These are phyloP conservation scores for Beauveria caledonica DNA, from an alignment of 2,329 filamentous ascomycete genomes.

Conservation along the genomic window DNA sequence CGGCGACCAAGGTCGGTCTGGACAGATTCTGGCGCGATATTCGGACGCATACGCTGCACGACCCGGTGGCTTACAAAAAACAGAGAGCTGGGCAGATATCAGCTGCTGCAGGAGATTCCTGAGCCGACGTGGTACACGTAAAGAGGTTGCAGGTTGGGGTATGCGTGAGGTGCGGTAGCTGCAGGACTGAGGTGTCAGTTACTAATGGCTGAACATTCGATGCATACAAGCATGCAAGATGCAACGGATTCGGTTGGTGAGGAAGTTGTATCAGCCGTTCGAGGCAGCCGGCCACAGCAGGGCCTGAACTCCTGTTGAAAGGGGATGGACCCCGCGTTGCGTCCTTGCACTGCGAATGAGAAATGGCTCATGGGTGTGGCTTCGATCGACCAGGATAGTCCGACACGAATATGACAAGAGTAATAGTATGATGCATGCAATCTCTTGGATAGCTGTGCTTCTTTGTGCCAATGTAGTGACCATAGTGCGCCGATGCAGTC, in stretches of 20 bases:
- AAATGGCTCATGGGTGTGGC: too few relatives aligned
- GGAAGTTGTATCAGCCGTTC: too few relatives aligned
- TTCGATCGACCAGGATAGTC: not conserved
- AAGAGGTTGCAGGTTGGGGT: not conserved
- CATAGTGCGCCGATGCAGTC: not conserved
- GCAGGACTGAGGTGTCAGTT: not conserved
- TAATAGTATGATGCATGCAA: not conserved
- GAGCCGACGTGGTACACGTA: constrained; percentile 55
- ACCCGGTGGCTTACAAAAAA: constrained; percentile 63
- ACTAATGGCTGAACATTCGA: not conserved
- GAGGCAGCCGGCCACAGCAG: too few relatives aligned
- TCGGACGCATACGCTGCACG: constrained; percentile 57
- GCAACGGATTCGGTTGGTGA: too few relatives aligned
- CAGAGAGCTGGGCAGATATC: constrained; percentile 49
- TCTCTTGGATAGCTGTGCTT: not conserved
- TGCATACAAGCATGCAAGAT: not conserved
- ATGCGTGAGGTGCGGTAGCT: too few relatives aligned
- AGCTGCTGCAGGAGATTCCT: constrained; percentile 47
- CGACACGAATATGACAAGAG: not conserved
- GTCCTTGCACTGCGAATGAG: too few relatives aligned
- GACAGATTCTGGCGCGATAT: constrained; percentile 61
- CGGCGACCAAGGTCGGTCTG: constrained; percentile 48
- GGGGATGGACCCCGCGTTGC: too few relatives aligned
- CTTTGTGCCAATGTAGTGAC: too few relatives aligned
- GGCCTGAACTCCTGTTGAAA: too few relatives aligned